Conservation (phyloP, 768 basidiomycete species). For the Candolleomyces aberdarensis region DNA sequence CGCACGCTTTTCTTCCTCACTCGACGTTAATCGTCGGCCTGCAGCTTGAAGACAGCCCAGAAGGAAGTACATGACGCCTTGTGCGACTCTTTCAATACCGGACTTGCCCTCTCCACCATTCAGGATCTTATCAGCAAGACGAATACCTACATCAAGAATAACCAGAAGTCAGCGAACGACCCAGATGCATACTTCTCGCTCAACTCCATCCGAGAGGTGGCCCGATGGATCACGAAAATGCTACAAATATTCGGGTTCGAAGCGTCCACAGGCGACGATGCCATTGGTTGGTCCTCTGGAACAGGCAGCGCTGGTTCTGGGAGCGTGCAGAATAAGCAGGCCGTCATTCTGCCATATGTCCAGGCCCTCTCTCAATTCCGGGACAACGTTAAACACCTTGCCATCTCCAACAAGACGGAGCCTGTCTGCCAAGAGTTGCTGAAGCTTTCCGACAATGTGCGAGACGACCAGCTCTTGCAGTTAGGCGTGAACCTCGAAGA, state of each 20-base stretch:
- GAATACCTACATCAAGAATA: conserved; percentile 83
- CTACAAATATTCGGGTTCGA: conserved; percentile 78
- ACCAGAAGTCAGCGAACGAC: conserved; percentile 52
- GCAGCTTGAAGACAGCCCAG: conserved; percentile 74
- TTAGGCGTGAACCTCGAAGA: conserved; percentile 96
- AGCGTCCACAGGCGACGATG: conserved; percentile 59
- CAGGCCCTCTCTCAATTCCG: conserved; percentile 85
- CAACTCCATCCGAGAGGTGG: conserved; percentile 58
- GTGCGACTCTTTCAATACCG: conserved; percentile 98
- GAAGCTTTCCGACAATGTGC: conserved; percentile 81
- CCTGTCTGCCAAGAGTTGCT: conserved; percentile 77
- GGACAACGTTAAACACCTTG: conserved; percentile 80
- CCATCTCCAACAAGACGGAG: conserved; percentile 65
- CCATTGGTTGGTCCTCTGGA: conserved; percentile 74
- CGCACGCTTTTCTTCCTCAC: background rate
- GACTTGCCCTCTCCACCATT: conserved; percentile 72
- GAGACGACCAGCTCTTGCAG: conserved; percentile 86
- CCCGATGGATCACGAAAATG: conserved; percentile 72
- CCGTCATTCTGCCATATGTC: conserved; percentile 86
- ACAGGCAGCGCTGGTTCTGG: conserved; percentile 28
- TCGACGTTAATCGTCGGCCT: no score
- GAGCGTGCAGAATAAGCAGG: conserved; percentile 58
- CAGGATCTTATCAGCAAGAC: conserved; percentile 80
- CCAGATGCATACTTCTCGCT: conserved; percentile 25
- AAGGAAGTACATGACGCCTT: conserved; percentile 78